Base-by-base conservation (phyloP, 768 basidiomycete genomes). In the Pholiota conissans region DNA sequence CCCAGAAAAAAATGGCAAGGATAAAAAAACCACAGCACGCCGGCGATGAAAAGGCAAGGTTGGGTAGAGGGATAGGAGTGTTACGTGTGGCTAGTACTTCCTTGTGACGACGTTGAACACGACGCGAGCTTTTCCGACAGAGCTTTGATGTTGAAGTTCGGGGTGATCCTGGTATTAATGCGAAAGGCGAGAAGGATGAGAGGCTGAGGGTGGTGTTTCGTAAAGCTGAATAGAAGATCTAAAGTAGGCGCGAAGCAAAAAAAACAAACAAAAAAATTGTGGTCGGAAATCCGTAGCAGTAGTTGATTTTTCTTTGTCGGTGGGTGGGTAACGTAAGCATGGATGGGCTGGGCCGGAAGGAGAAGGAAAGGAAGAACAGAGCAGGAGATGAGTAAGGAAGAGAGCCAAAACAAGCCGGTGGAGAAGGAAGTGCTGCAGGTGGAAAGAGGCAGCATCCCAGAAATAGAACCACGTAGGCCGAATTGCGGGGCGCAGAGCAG, bases 171-270 rank as follows among this genome's bases (percentile, higher is more conserved):
- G 32, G 22, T 45, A 54, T 54, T 54, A 54, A 45, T 45, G 42
- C 40, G 37, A 29, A 46, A 18, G 34, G 34, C 35, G 32, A 22
- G 51, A 13, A 46, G 20, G 34, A 20, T 24, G 32, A 22, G 51
- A 13, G 42, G 39, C n/a, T 5, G 16, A 0, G 42, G 40, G 40
- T 40, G 42, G n/a, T n/a, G n/a, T n/a, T 30, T 40, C 26, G 26
- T 27, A 29, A 54, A 54, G 40, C 26, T 42, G 40, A 46, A 54
- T 46, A 24, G 40, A 46, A 6, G 20, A 32, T 52, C 39, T 52
- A 52, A 54, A 46, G 30, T 46, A 45, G 24, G n/a, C n/a, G n/a
- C 46, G 30, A 46, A 46, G 42, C 45, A 54, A 42, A 40, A 27
- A n/a, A 32, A 32, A 32, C 6, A 32, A 32, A 32, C 7, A 32